These are phyloP conservation scores for Tuber umbilicatum DNA, from an alignment of 495 filamentous ascomycete species.

Conservation along the genomic window DNA sequence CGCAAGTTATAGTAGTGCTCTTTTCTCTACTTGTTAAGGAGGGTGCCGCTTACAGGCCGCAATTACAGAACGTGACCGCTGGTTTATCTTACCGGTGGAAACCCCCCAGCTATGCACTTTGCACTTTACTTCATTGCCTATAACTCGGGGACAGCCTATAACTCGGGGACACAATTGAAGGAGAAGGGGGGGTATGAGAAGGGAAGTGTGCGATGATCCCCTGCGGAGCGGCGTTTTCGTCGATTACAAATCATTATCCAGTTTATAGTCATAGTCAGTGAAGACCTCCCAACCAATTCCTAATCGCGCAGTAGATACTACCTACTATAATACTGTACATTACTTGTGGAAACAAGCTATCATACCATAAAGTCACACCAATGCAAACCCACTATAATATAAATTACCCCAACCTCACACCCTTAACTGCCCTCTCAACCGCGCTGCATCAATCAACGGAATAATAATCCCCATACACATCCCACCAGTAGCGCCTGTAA, in stretches of 20 bases:
- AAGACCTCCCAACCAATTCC: background rate
- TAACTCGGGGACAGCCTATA: background rate
- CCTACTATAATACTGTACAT: background rate
- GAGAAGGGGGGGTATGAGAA: background rate
- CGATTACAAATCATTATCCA: background rate
- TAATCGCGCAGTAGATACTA: background rate
- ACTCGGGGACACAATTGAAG: background rate
- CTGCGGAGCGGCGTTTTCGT: background rate
- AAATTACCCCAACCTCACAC: background rate
- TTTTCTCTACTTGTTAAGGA: background rate
- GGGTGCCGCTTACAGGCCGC: background rate
- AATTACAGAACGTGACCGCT: background rate
- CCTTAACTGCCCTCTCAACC: background rate
- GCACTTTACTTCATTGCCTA: background rate
- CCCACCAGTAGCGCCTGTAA: background rate
- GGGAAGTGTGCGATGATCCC: background rate
- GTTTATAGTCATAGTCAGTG: background rate
- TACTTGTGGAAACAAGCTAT: background rate
- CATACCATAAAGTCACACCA: background rate
- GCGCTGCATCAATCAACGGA: background rate
- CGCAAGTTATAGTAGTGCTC: background rate
- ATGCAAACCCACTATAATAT: background rate
- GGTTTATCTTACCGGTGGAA: background rate
- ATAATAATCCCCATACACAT: background rate
- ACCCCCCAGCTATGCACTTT: background rate